Percentiles rank a stretch among this genome's conserved stretches.
Conservation (phyloP, 805 yeast species). For the Barnettozyma vustinii region DNA sequence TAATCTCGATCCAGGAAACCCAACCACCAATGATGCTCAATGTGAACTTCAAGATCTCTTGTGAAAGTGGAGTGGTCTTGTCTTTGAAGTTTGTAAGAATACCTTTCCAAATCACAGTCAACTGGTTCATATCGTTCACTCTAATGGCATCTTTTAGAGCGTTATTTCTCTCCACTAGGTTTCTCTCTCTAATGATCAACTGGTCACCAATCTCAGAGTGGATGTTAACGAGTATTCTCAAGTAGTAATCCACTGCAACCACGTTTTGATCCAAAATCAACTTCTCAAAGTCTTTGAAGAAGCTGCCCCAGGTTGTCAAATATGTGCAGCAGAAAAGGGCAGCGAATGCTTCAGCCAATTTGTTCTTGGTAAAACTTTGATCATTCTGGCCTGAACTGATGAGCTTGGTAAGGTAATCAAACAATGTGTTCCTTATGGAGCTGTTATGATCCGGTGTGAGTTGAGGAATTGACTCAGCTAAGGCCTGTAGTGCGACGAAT, state of each 20-base stretch:
- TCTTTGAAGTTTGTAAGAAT: constrained; percentile 38
- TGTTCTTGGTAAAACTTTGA: constrained; percentile 46
- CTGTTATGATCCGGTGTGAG: constrained; percentile 15
- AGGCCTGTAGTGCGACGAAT: constrained; percentile 26
- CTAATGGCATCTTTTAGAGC: constrained; percentile 79
- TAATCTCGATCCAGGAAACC: constrained; percentile 73
- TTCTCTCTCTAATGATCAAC: constrained; percentile 64
- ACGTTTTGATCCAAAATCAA: constrained; percentile 28
- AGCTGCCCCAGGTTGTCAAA: constrained; percentile 41
- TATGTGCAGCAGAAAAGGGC: constrained; percentile 46
- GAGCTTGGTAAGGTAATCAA: constrained; percentile 16
- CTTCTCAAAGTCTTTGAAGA: constrained; percentile 44
- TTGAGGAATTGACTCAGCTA: constrained; percentile 21
- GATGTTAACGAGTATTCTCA: constrained; percentile 65
- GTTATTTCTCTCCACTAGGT: constrained; percentile 58
- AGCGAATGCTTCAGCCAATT: constrained; percentile 50
- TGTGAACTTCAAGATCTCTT: constrained; percentile 50
- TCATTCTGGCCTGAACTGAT: constrained; percentile 24
- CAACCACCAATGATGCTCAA: constrained; percentile 73
- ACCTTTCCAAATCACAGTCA: constrained; percentile 65
- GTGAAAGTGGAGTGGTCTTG: constrained; percentile 24
- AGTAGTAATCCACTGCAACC: constrained; percentile 54
- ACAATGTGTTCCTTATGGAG: constrained; percentile 22
- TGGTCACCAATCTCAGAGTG: constrained; percentile 95
- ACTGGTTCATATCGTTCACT: constrained; percentile 59